Percentiles rank a stretch among this genome's conserved stretches.
phyloP scores from a whole-genome alignment of 2,329 filamentous ascomycete genomes.

The Grosmannia serpens region DNA sequence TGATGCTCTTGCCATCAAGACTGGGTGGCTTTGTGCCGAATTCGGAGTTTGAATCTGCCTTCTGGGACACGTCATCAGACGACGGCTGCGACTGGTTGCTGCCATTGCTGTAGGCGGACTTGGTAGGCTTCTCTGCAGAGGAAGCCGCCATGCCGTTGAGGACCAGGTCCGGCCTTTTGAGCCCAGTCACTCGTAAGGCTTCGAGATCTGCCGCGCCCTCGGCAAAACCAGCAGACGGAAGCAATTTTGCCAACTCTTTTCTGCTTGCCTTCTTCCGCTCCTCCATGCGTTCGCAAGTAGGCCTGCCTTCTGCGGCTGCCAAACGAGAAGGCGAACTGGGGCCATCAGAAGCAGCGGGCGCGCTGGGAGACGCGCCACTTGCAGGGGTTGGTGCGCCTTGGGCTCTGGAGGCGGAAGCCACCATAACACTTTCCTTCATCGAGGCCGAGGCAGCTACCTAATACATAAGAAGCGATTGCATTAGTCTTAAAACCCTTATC shows the following conservation, averaged over 20 bases:
- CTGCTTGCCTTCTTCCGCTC: neutral
- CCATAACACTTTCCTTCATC: neutral
- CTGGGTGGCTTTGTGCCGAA: conserved; percentile 73
- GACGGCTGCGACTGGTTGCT: conserved; percentile 33
- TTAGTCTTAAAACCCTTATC: neutral
- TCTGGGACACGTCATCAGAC: conserved; percentile 44
- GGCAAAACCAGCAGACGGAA: neutral
- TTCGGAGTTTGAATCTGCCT: conserved; percentile 52
- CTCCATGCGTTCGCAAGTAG: neutral
- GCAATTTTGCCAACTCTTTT: neutral
- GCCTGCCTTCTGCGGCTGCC: neutral
- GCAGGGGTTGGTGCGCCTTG: neutral
- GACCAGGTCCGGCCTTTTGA: conserved; percentile 29
- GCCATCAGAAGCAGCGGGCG: neutral
- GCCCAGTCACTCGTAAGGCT: conserved; percentile 17
- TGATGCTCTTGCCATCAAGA: conserved; percentile 86
- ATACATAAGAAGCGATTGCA: neutral
- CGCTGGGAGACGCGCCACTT: neutral
- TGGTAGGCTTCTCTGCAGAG: conserved; percentile 23
- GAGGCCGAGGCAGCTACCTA: conserved; percentile 13
- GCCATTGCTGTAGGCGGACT: conserved; percentile 13
- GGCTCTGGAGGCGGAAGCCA: neutral
- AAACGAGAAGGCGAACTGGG: neutral
- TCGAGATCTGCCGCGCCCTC: conserved; percentile 11
- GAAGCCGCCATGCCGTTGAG: conserved; percentile 36